These are phyloP conservation scores for Arabis alpina DNA, from an alignment of 345 rosid genomes.

Conservation along the genomic window DNA sequence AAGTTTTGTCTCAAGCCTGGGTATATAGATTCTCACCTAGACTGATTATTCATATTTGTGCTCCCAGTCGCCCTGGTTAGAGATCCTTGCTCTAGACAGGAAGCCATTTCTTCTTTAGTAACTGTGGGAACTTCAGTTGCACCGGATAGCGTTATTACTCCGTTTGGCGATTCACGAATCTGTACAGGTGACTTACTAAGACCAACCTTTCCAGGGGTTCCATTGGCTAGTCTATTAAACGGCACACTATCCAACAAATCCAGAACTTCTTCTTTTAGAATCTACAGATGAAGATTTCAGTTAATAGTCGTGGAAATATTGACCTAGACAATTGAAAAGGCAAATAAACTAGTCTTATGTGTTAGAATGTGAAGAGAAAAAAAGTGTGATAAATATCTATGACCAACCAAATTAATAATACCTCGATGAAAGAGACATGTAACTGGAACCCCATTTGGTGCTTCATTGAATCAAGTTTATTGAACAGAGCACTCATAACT, in stretches of 20 bases:
- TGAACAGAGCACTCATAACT: conserved; percentile 69
- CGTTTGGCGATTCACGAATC: conserved; percentile 81
- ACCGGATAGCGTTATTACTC: conserved; percentile 80
- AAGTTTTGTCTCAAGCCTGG: neutral
- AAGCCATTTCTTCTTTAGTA: conserved; percentile 73
- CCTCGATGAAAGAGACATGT: conserved; percentile 92
- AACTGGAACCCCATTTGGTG: conserved; percentile 64
- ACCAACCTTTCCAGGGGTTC: conserved; percentile 57
- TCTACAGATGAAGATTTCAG: conserved; percentile 51
- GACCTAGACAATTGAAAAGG: neutral
- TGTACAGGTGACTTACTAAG: conserved; percentile 69
- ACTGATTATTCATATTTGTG: conserved; percentile 85
- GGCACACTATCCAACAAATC: conserved; percentile 70
- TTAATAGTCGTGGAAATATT: conserved; percentile 31
- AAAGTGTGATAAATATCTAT: neutral
- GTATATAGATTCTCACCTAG: conserved; percentile 56
- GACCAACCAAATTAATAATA: conserved; percentile 23
- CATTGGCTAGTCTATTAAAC: conserved; percentile 58
- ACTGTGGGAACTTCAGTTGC: conserved; percentile 67
- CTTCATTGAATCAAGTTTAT: conserved; percentile 62
- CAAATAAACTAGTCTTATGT: conserved; percentile 8
- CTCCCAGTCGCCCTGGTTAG: conserved; percentile 80
- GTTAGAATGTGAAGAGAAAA: neutral
- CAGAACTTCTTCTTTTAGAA: conserved; percentile 81
- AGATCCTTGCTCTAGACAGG: conserved; percentile 84